phyloP scores from a whole-genome alignment of 306 rosid species.

The Casuarina glauca region DNA sequence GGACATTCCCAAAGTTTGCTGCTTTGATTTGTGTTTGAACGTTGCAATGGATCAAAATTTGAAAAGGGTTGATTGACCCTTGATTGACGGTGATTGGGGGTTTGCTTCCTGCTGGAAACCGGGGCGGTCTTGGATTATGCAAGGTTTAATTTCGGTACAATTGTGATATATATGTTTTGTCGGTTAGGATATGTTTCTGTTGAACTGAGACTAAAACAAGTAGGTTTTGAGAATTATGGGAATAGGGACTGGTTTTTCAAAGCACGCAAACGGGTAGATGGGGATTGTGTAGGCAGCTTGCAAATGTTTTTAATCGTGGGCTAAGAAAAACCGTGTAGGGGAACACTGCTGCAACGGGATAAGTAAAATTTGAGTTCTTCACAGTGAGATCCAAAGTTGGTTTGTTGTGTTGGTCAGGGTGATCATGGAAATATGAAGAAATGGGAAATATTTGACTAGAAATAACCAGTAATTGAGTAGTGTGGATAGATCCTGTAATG shows the following conservation, averaged over 20 bases:
- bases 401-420: background rate
- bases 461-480: background rate
- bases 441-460: background rate
- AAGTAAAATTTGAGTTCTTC: background rate
- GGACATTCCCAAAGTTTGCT: background rate
- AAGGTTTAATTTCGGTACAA: background rate
- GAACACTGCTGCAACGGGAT: background rate
- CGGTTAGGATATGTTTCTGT: background rate
- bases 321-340: background rate
- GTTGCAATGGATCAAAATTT: background rate
- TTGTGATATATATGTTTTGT: background rate
- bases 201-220: background rate
- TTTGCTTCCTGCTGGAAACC: background rate
- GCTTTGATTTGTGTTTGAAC: background rate
- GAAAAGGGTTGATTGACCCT: background rate
- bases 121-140: background rate
- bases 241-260: background rate
- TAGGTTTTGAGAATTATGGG: background rate
- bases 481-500: background rate
- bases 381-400: background rate
- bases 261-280: background rate
- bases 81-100: background rate
- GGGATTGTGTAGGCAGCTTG: constrained; percentile 8
- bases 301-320: background rate
- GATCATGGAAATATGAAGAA: background rate